phyloP scores from a whole-genome alignment of 2,329 filamentous ascomycete species.

The Helicocarpus griseus region DNA sequence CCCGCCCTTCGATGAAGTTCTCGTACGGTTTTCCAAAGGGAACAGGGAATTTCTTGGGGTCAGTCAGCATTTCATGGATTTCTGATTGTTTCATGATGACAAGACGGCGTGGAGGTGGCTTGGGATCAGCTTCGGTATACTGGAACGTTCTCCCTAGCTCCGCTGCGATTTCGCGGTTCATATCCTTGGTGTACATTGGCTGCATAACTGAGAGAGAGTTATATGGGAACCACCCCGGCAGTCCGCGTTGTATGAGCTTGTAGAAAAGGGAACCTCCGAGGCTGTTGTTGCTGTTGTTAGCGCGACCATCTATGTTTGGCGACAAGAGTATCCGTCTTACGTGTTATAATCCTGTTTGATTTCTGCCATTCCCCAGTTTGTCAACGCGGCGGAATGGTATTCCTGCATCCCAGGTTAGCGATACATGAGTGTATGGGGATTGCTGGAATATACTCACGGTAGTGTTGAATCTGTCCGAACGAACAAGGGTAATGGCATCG shows the following conservation, averaged over 20 bases:
- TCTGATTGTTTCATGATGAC: constrained; percentile 11
- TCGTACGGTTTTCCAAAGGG: constrained; percentile 11
- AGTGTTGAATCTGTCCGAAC: constrained; percentile 31
- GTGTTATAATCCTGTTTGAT: constrained; percentile 21
- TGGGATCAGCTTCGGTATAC: constrained; percentile 6
- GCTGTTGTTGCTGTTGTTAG: constrained; percentile 3
- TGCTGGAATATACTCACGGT: constrained; percentile 13
- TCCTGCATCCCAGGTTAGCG: constrained; percentile 15
- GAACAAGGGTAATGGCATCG: constrained; percentile 34
- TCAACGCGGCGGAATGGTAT: constrained; percentile 26
- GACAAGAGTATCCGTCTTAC: constrained; percentile 4
- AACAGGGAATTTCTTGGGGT: constrained; percentile 15
- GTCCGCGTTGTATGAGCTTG: constrained; percentile 18
- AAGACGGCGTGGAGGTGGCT: constrained; percentile 6
- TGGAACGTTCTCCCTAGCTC: constrained; percentile 12
- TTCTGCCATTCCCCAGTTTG: constrained; percentile 29
- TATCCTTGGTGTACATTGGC: constrained; percentile 18
- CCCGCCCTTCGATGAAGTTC: constrained; percentile 13
- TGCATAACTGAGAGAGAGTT: constrained; percentile 18
- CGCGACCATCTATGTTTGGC: neutral
- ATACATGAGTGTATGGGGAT: neutral
- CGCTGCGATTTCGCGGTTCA: constrained; percentile 17
- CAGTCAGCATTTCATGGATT: constrained; percentile 13
- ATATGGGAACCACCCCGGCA: constrained; percentile 20
- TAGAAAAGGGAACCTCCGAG: constrained; percentile 20